phyloP scores from a whole-genome alignment of 2,329 filamentous ascomycete species.

The Claviceps arundinis region DNA sequence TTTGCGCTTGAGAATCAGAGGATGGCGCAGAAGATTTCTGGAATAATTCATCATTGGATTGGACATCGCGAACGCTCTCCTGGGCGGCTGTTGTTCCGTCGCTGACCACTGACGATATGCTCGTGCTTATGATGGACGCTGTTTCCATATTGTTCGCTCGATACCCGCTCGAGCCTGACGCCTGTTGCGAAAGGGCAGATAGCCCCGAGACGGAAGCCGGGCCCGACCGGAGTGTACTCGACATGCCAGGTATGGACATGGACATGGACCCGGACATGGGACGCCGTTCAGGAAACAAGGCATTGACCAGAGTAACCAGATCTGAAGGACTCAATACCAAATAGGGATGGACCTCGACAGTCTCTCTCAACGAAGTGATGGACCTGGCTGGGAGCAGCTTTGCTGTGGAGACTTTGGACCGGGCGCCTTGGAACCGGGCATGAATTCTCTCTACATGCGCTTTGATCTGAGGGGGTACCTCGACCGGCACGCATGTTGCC shows the following conservation, averaged over 20 bases:
- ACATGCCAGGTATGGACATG: conserved; percentile 42
- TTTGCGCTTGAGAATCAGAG: conserved; percentile 29
- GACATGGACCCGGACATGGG: conserved; percentile 37
- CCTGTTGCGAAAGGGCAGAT: conserved; percentile 54
- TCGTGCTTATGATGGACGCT: conserved; percentile 58
- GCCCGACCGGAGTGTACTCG: conserved; percentile 49
- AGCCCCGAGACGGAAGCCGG: conserved; percentile 56
- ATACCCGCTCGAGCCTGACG: conserved; percentile 41
- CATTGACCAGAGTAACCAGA: conserved; percentile 66
- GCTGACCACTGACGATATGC: conserved; percentile 58
- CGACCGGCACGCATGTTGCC: conserved; percentile 32
- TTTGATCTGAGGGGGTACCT: conserved; percentile 48
- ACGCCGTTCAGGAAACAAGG: conserved; percentile 64
- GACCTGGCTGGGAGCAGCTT: conserved; percentile 58
- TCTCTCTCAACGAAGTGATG: conserved; percentile 60
- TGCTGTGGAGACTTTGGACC: conserved; percentile 33
- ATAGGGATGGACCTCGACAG: conserved; percentile 67
- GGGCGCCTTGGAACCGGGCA: conserved; percentile 44
- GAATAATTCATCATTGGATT: conserved; percentile 32
- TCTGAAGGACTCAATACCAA: conserved; percentile 70
- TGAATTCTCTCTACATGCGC: conserved; percentile 60
- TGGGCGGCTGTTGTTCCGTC: conserved; percentile 49
- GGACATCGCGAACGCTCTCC: conserved; percentile 48
- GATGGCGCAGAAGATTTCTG: conserved; percentile 42
- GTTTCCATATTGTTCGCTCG: conserved; percentile 41